Evolutionary conservation across 371 early-diverging fungal genomes (phyloP).

Genomic region (Mortierella sp.): DNA sequence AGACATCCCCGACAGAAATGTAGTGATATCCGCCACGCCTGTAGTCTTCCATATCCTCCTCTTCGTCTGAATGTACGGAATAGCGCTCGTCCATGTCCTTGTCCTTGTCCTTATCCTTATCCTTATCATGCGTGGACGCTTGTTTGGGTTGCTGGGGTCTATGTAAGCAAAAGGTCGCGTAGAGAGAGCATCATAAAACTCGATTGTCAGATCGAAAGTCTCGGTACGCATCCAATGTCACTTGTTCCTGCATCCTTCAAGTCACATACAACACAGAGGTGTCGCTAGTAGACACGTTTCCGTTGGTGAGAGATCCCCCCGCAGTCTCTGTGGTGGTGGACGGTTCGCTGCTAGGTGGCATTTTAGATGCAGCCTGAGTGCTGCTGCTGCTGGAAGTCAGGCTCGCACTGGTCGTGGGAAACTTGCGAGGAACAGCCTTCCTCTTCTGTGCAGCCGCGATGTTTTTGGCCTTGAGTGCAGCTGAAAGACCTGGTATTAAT

Average conservation of each 20-base stretch:
- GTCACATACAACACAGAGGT: slow-evolving; percentile 14
- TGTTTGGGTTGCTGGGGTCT: slow-evolving; percentile 25
- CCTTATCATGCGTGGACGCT: slow-evolving; percentile 12
- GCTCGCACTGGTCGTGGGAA: not conserved
- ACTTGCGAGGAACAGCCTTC: slow-evolving; percentile 29
- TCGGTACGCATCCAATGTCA: not conserved
- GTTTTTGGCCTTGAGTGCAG: slow-evolving; percentile 48
- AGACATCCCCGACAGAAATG: slow-evolving; percentile 85
- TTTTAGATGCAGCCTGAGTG: not conserved
- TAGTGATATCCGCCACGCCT: slow-evolving; percentile 95
- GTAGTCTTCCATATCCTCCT: slow-evolving; percentile 93
- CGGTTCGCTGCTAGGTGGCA: not conserved
- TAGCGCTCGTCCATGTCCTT: too few relatives aligned
- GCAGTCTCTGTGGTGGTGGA: slow-evolving; percentile 1
- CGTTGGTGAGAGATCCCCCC: slow-evolving; percentile 17
- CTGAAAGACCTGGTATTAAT: too few relatives aligned
- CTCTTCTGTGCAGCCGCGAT: slow-evolving; percentile 41
- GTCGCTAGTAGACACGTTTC: slow-evolving; percentile 9
- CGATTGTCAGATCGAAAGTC: not conserved
- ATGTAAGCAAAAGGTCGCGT: not conserved
- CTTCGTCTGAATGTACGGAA: slow-evolving; percentile 64
- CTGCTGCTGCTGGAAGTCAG: slow-evolving; percentile 1
- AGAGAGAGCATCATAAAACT: too few relatives aligned
- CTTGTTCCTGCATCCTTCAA: not conserved
- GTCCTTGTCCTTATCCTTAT: too few relatives aligned